Evolutionary conservation across 192 early-diverging fungal genomes (phyloP), one percentile per base, ranked within the genome.

Genomic region (Entomortierella chlamydospora): DNA sequence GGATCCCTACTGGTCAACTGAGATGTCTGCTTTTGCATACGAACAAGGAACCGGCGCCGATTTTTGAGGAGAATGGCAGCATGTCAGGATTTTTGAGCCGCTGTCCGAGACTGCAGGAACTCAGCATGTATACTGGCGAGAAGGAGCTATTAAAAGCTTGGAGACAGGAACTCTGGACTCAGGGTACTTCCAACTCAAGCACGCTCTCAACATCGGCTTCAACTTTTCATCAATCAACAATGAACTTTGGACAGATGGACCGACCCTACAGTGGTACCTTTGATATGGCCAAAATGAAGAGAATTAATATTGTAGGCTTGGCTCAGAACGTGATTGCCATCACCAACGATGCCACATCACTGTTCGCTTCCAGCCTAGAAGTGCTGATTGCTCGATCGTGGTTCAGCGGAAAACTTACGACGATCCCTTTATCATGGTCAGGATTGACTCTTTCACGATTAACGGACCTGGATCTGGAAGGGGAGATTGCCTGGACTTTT

Each of bases 401-500:
- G 76, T 79, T 79, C 52, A 66, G 63, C 15, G 76, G 76, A 9
- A 70, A 54, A 25, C 55, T 61, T 0, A 20, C 34, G 17, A 61
- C 68, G 9, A 31, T 39, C 0, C 68, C 76, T 5, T 17, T 79
- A n/a, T 65, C 76, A 0, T 79, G 67, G 67, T 45, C 68, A 9
- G 42, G 53, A 1, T 60, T 50, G 18, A 58, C 41, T 37, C 52
- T 79, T n/a, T 1, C 2, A 5, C 63, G 57, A 9, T 42, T 79
- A 49, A 50, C 56, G 2, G 61, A 68, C 2, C 51, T 79, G 17
- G 62, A 79, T 26, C 31, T 79, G 42, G 76, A 79, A 20, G 76
- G 76, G 0, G 76, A 79, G 56, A 68, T 79, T 0, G 62, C 67
- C n/a, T 79, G 76, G 76, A 79, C 68, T 22, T 79, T 79, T 70